Evolutionary conservation across 192 early-diverging fungal species (phyloP), one percentile per base, ranked within the genome.

Genomic region (Backusella liffmaniae): DNA sequence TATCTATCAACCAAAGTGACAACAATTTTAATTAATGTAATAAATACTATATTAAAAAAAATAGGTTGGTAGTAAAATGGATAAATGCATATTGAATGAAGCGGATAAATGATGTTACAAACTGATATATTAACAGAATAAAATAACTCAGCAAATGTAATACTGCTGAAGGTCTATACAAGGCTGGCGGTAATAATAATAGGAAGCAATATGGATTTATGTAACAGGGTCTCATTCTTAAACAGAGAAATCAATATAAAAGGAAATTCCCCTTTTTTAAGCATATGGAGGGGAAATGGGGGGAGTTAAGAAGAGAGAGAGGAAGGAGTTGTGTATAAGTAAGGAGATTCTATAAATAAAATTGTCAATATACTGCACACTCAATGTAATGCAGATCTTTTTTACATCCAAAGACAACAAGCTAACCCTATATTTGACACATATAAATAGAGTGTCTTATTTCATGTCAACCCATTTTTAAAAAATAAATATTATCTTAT

Each of bases 361-460:
- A 70, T 41, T 70, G 69, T 70, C 69, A 70, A 70, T 70, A 70
- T 37, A 30, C 36, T 68, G 34, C 67, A 68, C 18, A 23, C 67
- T 68, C 18, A 67, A 67, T 67, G 67, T 70, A 46, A 70, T 44
- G 41, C 23, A 29, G 69, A 70, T 70, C 41, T 32, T 37, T 41
- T 44, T 70, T 37, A 70, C 68, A 70, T 46, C 41, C n/a, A 53
- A 70, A 59, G 72, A 59, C 72, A 73, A 73, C 72, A 34, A 35
- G 15, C 53, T 59, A 59, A 59, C 53, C 53, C 53, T 59, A 10
- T 59, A 59, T 70, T 41, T 70, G 41, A 70, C 69, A 70, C 69
- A 46, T 46, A 46, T 70, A 46, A 39, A 46, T 44, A 46, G 69
- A n/a, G 23, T 59, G 53, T 59, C 37, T 70, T 30, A 46, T 46